phyloP scores from a whole-genome alignment of 148 eudicot species.

The Polygonum maritimum region DNA sequence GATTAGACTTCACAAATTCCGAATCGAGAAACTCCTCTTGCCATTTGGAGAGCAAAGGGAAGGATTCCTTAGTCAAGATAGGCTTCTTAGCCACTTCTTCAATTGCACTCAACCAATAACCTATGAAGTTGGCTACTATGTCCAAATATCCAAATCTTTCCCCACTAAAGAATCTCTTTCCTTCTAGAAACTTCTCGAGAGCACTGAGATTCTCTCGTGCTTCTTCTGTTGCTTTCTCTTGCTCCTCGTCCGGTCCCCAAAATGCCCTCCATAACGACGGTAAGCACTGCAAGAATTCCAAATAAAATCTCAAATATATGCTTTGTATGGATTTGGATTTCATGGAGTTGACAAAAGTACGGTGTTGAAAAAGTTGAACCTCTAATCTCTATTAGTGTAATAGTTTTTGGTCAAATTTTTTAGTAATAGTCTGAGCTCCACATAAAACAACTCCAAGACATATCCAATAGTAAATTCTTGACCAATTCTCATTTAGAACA shows the following conservation, averaged over 20 bases:
- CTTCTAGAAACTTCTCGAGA: slow-evolving; percentile 20
- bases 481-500: too few species aligned
- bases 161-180: slow-evolving; percentile 21
- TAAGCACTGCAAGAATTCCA: neutral
- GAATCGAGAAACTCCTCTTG: neutral
- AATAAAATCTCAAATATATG: neutral
- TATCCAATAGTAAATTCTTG: too few species aligned
- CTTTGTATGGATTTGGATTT: too few species aligned
- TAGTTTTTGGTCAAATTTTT: too few species aligned
- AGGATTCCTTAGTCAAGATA: slow-evolving; percentile 1
- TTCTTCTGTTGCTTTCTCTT: slow-evolving; percentile 3
- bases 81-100: slow-evolving; percentile 9
- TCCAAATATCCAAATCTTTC: slow-evolving; percentile 20
- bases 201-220: neutral
- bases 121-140: slow-evolving; percentile 13
- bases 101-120: slow-evolving; percentile 5
- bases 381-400: too few species aligned
- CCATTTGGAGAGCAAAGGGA: slow-evolving; percentile 6
- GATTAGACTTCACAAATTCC: neutral
- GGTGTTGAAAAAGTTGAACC: too few species aligned
- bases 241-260: slow-evolving; percentile 11
- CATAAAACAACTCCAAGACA: too few species aligned
- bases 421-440: too few species aligned
- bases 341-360: too few species aligned
- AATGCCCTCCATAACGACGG: slow-evolving; percentile 8